phyloP scores from a whole-genome alignment of 2,329 filamentous ascomycete species.

The Phialophora verrucosa region DNA sequence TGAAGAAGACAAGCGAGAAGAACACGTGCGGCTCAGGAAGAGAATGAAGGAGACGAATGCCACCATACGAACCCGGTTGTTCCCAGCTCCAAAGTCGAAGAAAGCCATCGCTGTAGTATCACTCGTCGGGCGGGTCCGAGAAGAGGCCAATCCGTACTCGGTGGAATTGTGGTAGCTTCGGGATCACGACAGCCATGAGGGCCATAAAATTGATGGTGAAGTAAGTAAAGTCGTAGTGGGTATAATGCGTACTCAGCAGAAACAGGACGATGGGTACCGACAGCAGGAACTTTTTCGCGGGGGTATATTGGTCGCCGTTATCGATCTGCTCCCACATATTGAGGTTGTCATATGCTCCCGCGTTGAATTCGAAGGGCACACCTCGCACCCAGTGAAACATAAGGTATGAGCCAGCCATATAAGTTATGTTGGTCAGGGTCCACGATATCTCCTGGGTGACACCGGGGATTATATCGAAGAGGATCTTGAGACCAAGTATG shows the following conservation, averaged over 20 bases:
- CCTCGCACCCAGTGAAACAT: conserved; percentile 99
- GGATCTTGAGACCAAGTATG: conserved; percentile 88
- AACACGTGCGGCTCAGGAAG: conserved; percentile 13
- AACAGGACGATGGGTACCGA: conserved; percentile 94
- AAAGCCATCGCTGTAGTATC: conserved; percentile 6
- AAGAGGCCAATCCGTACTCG: conserved; percentile 78
- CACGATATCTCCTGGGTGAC: conserved; percentile 98
- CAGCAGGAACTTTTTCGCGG: conserved; percentile 96
- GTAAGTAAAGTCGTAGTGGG: conserved; percentile 95
- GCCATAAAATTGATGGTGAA: conserved; percentile 97
- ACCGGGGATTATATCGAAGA: conserved; percentile 95
- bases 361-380: conserved; percentile 98
- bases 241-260: conserved; percentile 96
- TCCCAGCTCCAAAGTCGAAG: conserved; percentile 2
- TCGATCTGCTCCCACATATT: conserved; percentile 99
- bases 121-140: conserved; percentile 70
- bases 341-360: conserved; percentile 96
- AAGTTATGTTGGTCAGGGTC: conserved; percentile 98
- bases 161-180: conserved; percentile 88
- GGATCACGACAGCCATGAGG: conserved; percentile 89
- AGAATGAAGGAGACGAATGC: conserved; percentile 9
- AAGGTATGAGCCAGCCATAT: conserved; percentile 98
- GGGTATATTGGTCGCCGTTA: conserved; percentile 97
- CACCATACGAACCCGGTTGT: background rate
- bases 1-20: conserved; percentile 20